Base-by-base conservation (phyloP, 805 yeast species). In the Zygoascus ofunaensis region DNA sequence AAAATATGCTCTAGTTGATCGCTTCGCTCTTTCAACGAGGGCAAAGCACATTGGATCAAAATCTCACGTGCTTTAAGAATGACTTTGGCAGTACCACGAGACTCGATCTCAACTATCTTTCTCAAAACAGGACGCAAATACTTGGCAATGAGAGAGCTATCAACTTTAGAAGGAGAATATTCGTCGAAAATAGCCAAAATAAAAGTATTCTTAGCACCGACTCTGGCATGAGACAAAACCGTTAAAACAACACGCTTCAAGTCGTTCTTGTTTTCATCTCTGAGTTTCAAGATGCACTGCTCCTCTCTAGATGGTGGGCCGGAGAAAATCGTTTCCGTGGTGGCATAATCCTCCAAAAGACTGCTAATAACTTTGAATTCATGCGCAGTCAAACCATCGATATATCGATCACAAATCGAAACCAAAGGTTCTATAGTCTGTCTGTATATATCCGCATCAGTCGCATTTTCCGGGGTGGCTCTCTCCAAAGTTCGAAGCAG, bases 1-100 rank as follows among this genome's bases (percentile, higher is more conserved):
- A 92, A 74, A 56, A 92, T 92, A 64, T 90, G 97, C 70, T 94
- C 97, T 60, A 92, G 76, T 70, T 94, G 98, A 64, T 90, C 97
- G 26, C 95, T 82, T 70, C 97, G 80, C 68, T 92, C 99, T 65
- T 85, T 80, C 51, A 87, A 81, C 3, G 97, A 87, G 33, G 99
- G 99, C 68, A 92, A 73, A 24, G 97, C 87, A 63, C 97, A 92
- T 72, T 89, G 95, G 58, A 92, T 92, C 58, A 92, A 76, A 48
- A 94, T 83, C 68, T 94, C 99, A 62, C 97, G 80, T 1, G 97
- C 97, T 65, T 86, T 87, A 60, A 92, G 72, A 22, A 95, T 86
- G 41, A 90, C 97, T 71, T 89, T 90, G 23, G 95, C 90, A 32
- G 95, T 79, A 5, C 86, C 77, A 61, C 96, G 82, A 21, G 92